These are phyloP conservation scores for Sphaerulina musiva DNA, from an alignment of 2,329 filamentous ascomycete species.

Conservation along the genomic window DNA sequence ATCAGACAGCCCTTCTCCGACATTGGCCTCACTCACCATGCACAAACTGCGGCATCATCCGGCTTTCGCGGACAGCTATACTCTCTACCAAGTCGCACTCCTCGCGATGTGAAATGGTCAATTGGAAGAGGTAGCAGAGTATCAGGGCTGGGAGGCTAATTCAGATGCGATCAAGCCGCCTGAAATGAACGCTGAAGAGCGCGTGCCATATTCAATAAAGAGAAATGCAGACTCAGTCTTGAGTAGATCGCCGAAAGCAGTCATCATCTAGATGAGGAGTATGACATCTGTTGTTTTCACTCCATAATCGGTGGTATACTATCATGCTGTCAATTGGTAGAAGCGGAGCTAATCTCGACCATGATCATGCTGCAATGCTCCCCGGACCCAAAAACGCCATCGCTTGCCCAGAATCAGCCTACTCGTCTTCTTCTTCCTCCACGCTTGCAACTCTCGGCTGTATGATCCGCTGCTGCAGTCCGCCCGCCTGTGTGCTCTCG, in stretches of 20 bases:
- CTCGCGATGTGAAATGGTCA: conserved; percentile 12
- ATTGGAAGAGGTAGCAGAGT: conserved; percentile 1
- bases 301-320: neutral
- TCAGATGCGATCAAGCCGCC: conserved; percentile 22
- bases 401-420: conserved; percentile 12
- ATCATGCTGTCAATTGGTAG: neutral
- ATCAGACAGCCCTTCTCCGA: conserved; percentile 24
- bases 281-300: neutral
- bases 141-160: conserved; percentile 18
- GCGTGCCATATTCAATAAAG: conserved; percentile 14
- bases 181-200: conserved; percentile 15
- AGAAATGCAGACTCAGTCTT: conserved; percentile 8
- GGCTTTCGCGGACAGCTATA: conserved; percentile 20
- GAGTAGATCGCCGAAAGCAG: neutral
- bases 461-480: conserved; percentile 25
- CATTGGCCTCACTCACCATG: conserved; percentile 18
- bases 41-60: conserved; percentile 18
- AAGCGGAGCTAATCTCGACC: neutral
- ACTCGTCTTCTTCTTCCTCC: conserved; percentile 26
- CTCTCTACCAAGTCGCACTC: conserved; percentile 20
- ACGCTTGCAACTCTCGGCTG: conserved; percentile 30
- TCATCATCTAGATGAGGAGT: neutral
- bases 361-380: neutral
- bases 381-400: conserved; percentile 12
- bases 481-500: conserved; percentile 15